phyloP scores from a whole-genome alignment of 345 rosid species.

The Pelargonium nanum region DNA sequence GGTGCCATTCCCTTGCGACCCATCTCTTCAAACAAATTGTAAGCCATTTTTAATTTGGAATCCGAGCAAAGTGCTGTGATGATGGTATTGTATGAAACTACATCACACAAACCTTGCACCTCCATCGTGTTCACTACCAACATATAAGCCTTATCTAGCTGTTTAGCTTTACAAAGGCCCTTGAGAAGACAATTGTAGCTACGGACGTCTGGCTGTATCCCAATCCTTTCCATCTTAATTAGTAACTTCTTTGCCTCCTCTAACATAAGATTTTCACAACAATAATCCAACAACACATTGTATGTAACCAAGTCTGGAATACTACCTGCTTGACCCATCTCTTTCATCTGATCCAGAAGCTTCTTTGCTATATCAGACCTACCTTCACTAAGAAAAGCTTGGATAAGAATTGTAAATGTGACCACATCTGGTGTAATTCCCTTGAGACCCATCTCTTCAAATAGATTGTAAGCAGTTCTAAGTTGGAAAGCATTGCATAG shows the following conservation, averaged over 20 bases:
- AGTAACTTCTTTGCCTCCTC: slow-evolving; percentile 45
- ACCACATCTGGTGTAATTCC: slow-evolving; percentile 61
- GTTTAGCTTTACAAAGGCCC: slow-evolving; percentile 53
- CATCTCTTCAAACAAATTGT: slow-evolving; percentile 67
- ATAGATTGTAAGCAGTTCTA: slow-evolving; percentile 48
- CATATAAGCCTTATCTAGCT: slow-evolving; percentile 40
- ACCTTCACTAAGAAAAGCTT: slow-evolving; percentile 59
- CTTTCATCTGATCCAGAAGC: slow-evolving; percentile 63
- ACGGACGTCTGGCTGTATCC: slow-evolving; percentile 55
- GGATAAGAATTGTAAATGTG: slow-evolving; percentile 64
- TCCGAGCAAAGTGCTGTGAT: slow-evolving; percentile 51
- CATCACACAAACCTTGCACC: slow-evolving; percentile 60
- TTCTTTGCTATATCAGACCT: slow-evolving; percentile 43
- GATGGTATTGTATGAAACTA: slow-evolving; percentile 71
- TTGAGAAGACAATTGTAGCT: slow-evolving; percentile 68
- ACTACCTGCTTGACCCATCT: slow-evolving; percentile 16
- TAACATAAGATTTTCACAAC: slow-evolving; percentile 43
- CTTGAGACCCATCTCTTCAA: slow-evolving; percentile 58
- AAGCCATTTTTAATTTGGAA: slow-evolving; percentile 36
- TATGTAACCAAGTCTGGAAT: slow-evolving; percentile 57
- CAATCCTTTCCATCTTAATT: slow-evolving; percentile 45
- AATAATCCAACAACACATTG: slow-evolving; percentile 58
- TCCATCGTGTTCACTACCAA: slow-evolving; percentile 57
- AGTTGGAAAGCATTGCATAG: not conserved
- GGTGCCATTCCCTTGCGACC: slow-evolving; percentile 42